Percentiles rank a stretch among this genome's conserved stretches.
These are phyloP conservation scores for Hypoxylon rickii DNA, from an alignment of 495 filamentous ascomycete species.

Conservation along the genomic window DNA sequence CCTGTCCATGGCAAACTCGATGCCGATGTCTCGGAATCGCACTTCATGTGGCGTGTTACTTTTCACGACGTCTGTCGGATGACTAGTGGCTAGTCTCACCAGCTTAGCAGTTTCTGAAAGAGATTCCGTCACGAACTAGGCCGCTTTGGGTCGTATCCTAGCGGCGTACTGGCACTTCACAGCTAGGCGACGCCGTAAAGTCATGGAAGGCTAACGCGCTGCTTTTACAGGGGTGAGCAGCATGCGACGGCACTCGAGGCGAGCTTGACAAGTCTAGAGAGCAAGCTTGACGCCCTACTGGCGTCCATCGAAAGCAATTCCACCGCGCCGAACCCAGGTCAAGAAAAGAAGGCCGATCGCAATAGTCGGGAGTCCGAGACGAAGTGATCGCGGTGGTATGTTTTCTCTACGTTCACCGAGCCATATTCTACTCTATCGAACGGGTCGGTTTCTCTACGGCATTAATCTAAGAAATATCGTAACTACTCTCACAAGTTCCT, in stretches of 20 bases:
- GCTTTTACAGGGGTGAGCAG: constrained; percentile 54
- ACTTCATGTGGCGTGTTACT: constrained; percentile 5
- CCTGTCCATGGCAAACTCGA: constrained; percentile 3
- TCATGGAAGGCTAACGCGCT: constrained; percentile 19
- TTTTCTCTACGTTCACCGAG: constrained; percentile 9
- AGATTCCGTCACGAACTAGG: not conserved
- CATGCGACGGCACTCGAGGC: constrained; percentile 58
- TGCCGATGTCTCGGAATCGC: constrained; percentile 3
- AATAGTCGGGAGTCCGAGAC: constrained; percentile 15
- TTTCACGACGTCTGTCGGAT: constrained; percentile 1
- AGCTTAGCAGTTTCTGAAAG: not conserved
- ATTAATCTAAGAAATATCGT: no score
- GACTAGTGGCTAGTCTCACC: constrained; percentile 4
- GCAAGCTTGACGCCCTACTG: constrained; percentile 58
- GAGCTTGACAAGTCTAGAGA: constrained; percentile 55
- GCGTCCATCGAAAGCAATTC: constrained; percentile 43
- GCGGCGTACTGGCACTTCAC: constrained; percentile 5
- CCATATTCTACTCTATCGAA: constrained; percentile 5
- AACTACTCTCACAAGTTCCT: not conserved
- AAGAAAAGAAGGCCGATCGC: constrained; percentile 1
- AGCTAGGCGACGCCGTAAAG: not conserved
- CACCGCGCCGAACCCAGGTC: not conserved
- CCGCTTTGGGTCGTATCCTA: constrained; percentile 1
- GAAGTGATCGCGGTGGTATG: constrained; percentile 13
- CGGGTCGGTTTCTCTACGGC: no score